Conservation (phyloP, 768 basidiomycete species). For the Tephrocybe rancida region DNA sequence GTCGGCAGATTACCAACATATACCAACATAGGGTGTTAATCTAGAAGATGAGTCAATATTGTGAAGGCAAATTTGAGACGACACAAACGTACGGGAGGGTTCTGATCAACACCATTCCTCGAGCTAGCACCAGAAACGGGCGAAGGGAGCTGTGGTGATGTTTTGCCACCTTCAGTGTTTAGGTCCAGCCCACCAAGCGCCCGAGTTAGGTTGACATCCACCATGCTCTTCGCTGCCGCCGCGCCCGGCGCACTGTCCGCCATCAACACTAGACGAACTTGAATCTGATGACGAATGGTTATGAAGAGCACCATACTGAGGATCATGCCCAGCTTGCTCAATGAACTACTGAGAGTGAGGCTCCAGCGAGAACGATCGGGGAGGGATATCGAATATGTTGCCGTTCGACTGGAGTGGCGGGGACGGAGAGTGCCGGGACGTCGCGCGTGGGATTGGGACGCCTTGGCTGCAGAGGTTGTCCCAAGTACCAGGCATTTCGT, state of each 20-base stretch:
- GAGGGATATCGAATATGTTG: constrained; percentile 8
- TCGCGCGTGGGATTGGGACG: constrained; percentile 17
- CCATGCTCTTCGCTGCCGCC: constrained; percentile 15
- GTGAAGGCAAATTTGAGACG: neutral
- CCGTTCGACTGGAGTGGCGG: constrained; percentile 21
- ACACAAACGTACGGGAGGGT: constrained; percentile 72
- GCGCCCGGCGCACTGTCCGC: constrained; percentile 22
- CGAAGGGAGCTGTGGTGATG: constrained; percentile 77
- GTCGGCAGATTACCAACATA: constrained; percentile 98
- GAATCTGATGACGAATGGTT: constrained; percentile 27
- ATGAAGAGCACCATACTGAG: constrained; percentile 8
- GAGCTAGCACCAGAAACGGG: constrained; percentile 68
- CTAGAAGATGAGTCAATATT: constrained; percentile 31
- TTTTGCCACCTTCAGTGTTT: constrained; percentile 53
- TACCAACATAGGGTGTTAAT: constrained; percentile 99
- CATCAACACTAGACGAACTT: constrained; percentile 33
- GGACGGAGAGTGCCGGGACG: constrained; percentile 39
- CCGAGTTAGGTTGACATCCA: constrained; percentile 36
- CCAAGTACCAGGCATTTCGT: constrained; percentile 47
- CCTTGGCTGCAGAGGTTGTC: constrained; percentile 30
- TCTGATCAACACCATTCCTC: constrained; percentile 73
- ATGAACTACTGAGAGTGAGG: constrained; percentile 18
- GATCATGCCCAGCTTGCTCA: constrained; percentile 16
- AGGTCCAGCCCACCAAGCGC: constrained; percentile 53
- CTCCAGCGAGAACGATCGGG: constrained; percentile 19